Percentiles rank a stretch among this genome's conserved stretches.
phyloP scores from a whole-genome alignment of 2,329 filamentous ascomycete species.

The Akanthomyces lecanii region DNA sequence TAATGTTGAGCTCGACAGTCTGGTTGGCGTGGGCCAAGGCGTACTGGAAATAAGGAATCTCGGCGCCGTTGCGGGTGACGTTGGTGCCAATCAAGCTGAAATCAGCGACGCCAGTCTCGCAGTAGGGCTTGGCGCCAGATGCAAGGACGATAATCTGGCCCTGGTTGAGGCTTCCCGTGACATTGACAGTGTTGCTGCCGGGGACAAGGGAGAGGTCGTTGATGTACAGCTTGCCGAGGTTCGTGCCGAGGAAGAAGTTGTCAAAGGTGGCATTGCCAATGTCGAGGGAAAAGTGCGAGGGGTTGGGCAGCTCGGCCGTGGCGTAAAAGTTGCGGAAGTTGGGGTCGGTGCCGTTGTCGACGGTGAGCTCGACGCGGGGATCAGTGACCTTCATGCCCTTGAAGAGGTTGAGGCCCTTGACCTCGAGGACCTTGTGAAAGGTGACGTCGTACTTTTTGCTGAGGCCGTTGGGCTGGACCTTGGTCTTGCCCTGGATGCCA shows the following conservation, averaged over 20 bases:
- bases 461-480: conserved; percentile 48
- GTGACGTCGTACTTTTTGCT: conserved; percentile 44
- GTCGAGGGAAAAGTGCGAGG: conserved; percentile 58
- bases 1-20: conserved; percentile 50
- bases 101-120: conserved; percentile 50
- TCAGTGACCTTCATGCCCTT: conserved; percentile 49
- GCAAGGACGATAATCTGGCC: conserved; percentile 40
- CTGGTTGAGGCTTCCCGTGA: conserved; percentile 53
- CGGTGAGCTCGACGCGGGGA: conserved; percentile 41
- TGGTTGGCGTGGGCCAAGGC: conserved; percentile 50
- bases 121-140: conserved; percentile 42
- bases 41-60: conserved; percentile 52
- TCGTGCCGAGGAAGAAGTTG: conserved; percentile 48
- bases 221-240: conserved; percentile 54
- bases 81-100: conserved; percentile 50
- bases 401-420: conserved; percentile 53
- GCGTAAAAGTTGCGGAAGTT: conserved; percentile 55
- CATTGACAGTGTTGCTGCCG: conserved; percentile 52
- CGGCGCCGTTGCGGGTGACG: conserved; percentile 48
- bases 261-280: conserved; percentile 62
- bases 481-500: conserved; percentile 48
- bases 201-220: conserved; percentile 55
- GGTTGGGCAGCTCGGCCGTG: conserved; percentile 58
- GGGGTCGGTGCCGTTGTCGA: conserved; percentile 33
- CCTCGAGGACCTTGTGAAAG: conserved; percentile 52